These are phyloP conservation scores for Phaeosphaeria sp. DNA, from an alignment of 2,329 filamentous ascomycete species.

Conservation along the genomic window DNA sequence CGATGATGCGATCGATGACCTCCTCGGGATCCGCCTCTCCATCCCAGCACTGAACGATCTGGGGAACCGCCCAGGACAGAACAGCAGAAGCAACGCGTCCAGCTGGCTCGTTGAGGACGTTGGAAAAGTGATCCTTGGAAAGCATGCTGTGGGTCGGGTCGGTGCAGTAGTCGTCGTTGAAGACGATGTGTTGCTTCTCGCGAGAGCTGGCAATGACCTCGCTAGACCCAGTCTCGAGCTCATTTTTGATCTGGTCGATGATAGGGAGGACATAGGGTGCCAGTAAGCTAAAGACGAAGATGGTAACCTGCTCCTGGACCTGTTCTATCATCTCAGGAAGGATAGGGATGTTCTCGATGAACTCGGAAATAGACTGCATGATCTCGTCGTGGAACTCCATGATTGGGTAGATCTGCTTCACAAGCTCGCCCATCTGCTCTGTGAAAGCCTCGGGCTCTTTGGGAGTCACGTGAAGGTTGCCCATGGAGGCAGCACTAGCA, in stretches of 20 bases:
- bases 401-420: slow-evolving; percentile 83
- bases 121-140: slow-evolving; percentile 94
- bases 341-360: slow-evolving; percentile 85
- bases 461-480: slow-evolving; percentile 76
- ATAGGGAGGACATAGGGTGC: slow-evolving; percentile 88
- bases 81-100: slow-evolving; percentile 81
- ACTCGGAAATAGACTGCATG: slow-evolving; percentile 77
- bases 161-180: slow-evolving; percentile 75
- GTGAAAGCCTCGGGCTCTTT: slow-evolving; percentile 86
- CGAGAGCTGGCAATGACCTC: slow-evolving; percentile 87
- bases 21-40: slow-evolving; percentile 76
- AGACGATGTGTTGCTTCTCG: slow-evolving; percentile 85
- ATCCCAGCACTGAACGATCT: slow-evolving; percentile 88
- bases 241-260: slow-evolving; percentile 83
- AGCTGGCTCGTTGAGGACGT: slow-evolving; percentile 85
- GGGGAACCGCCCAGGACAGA: slow-evolving; percentile 85
- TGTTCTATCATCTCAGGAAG: slow-evolving; percentile 86
- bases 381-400: slow-evolving; percentile 91
- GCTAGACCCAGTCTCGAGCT: slow-evolving; percentile 83
- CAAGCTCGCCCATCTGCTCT: slow-evolving; percentile 74
- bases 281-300: slow-evolving; percentile 91
- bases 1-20: slow-evolving; percentile 77
- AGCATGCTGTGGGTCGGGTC: slow-evolving; percentile 96
- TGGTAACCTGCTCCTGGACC: slow-evolving; percentile 82
- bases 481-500: slow-evolving; percentile 75